Conservation (phyloP, 768 basidiomycete genomes). For the Tricholoma terreum region DNA sequence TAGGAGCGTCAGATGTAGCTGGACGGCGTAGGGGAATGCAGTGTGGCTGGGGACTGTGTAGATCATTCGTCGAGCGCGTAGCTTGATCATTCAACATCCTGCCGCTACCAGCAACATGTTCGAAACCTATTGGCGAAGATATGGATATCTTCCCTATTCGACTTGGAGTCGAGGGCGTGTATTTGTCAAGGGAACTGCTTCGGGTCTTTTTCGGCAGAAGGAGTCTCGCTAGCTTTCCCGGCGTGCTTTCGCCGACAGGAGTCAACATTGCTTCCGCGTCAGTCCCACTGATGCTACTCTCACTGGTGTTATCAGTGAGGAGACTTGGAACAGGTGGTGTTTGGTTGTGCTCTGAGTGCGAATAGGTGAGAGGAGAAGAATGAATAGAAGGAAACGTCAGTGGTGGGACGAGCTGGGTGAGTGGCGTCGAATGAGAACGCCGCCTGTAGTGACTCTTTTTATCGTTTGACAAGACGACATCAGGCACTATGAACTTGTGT, state of each 20-base stretch:
- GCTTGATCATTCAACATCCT: background rate
- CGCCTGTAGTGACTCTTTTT: conserved; percentile 15
- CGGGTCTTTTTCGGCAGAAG: conserved; percentile 1
- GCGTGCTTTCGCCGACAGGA: background rate
- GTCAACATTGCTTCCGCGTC: background rate
- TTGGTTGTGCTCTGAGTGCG: conserved; percentile 7
- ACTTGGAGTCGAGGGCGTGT: background rate
- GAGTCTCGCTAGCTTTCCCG: conserved; percentile 4
- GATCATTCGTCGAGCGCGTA: conserved; percentile 1
- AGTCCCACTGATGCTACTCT: conserved; percentile 15
- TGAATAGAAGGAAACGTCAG: conserved; percentile 2
- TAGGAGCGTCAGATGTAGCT: background rate
- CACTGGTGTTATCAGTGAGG: conserved; percentile 5
- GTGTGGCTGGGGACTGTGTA: background rate
- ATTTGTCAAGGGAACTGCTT: background rate
- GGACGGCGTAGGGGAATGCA: background rate
- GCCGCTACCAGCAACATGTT: background rate
- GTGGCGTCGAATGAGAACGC: conserved; percentile 19
- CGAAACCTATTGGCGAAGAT: background rate
- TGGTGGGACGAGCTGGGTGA: conserved; percentile 1
- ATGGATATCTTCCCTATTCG: conserved; percentile 4
- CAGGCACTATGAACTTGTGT: background rate
- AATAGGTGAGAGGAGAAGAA: background rate
- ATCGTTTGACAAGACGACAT: background rate
- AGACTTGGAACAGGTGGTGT: conserved; percentile 8